phyloP scores from a whole-genome alignment of 306 rosid genomes.

The Abrus pulchellus region DNA sequence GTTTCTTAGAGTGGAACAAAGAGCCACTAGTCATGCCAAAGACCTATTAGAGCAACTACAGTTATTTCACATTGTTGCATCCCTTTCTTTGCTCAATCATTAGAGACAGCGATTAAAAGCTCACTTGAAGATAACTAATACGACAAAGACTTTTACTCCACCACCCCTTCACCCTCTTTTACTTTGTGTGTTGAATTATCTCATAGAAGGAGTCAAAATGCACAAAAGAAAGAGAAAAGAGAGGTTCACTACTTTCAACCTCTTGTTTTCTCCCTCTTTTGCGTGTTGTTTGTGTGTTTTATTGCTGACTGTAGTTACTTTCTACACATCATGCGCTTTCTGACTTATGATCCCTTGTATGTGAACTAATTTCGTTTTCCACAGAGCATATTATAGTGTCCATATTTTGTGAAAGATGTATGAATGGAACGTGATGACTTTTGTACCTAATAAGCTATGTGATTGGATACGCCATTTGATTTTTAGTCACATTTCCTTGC shows the following conservation, averaged over 20 bases:
- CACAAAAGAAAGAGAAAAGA: constrained; percentile 35
- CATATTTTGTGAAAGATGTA: constrained; percentile 48
- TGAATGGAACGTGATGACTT: constrained; percentile 45
- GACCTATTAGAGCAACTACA: constrained; percentile 80
- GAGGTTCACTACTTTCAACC: constrained; percentile 20
- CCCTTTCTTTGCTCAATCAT: constrained; percentile 69
- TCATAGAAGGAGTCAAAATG: constrained; percentile 34
- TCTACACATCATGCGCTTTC: constrained; percentile 46
- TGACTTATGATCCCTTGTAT: constrained; percentile 53
- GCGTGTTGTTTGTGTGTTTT: constrained; percentile 39
- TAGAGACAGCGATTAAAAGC: neutral
- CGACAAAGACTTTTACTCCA: constrained; percentile 2
- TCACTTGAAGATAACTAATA: constrained; percentile 7
- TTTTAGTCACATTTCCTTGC: neutral
- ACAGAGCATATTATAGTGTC: constrained; percentile 25
- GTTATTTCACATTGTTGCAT: constrained; percentile 93
- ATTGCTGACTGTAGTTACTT: constrained; percentile 46
- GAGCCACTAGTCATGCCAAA: constrained; percentile 76
- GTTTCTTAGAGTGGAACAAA: constrained; percentile 63
- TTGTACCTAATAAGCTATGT: constrained; percentile 42
- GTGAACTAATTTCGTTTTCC: constrained; percentile 30
- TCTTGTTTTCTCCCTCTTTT: constrained; percentile 21
- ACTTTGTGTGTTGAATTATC: constrained; percentile 28
- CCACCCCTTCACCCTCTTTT: neutral
- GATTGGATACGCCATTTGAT: constrained; percentile 29